Conservation (phyloP, 2,329 filamentous ascomycete genomes). For the Berkeleyomyces rouxiae region DNA sequence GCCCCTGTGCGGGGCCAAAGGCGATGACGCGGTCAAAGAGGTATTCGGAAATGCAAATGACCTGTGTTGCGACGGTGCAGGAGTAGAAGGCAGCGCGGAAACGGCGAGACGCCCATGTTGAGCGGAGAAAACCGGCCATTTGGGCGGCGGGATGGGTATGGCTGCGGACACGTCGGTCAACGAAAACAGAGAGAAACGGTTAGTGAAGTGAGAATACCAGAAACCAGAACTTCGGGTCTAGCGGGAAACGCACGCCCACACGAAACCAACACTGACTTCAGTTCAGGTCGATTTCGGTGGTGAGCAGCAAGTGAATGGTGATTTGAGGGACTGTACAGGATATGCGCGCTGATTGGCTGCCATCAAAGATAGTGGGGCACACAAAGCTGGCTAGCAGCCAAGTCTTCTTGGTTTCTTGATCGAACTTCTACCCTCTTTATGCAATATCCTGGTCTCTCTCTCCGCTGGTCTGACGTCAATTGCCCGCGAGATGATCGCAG, state of each 20-base stretch:
- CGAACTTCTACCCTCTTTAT: not conserved
- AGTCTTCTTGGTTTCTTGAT: not conserved
- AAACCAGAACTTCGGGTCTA: no score
- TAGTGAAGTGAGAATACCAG: no score
- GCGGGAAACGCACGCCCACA: no score
- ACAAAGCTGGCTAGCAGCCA: not conserved
- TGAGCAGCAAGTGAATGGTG: no score
- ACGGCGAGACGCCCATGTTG: conserved; percentile 8
- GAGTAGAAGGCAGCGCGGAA: conserved; percentile 23
- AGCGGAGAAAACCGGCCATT: conserved; percentile 13
- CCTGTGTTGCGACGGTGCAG: conserved; percentile 28
- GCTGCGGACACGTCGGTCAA: no score
- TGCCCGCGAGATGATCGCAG: conserved; percentile 2
- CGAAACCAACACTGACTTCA: no score
- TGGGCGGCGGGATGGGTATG: not conserved
- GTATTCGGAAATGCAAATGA: conserved; percentile 33
- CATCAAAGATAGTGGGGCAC: not conserved
- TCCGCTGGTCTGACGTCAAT: not conserved
- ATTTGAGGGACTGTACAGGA: no score
- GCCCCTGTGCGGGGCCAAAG: conserved; percentile 45
- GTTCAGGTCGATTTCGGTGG: no score
- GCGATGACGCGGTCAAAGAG: conserved; percentile 44
- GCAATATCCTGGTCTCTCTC: not conserved
- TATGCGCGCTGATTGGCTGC: not conserved
- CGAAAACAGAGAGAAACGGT: no score